Evolutionary conservation across 75 land plant species (phyloP).

Genomic region (Sequoia sempervirens): DNA sequence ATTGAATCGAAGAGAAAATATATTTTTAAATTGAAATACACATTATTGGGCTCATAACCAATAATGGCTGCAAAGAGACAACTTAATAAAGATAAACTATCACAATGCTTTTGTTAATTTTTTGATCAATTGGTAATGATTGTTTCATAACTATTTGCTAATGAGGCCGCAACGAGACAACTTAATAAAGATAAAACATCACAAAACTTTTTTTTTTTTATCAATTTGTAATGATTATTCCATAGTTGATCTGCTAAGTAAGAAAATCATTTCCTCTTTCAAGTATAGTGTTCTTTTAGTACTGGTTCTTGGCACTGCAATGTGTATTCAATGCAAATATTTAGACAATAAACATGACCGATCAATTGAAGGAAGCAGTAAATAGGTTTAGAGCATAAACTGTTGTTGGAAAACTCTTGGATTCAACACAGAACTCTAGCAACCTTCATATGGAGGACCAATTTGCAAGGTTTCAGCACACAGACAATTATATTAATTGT

Average conservation of each 20-base stretch:
- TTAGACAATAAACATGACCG: too few relatives aligned
- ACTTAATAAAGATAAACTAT: not conserved
- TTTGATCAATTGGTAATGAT: not conserved
- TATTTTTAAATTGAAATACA: not conserved
- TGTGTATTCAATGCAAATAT: too few relatives aligned
- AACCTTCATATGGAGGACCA: too few relatives aligned
- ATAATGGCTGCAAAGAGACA: not conserved
- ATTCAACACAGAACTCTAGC: too few relatives aligned
- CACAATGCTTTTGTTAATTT: not conserved
- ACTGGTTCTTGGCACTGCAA: too few relatives aligned
- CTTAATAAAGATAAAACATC: not conserved
- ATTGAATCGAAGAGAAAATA: not conserved
- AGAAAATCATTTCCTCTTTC: too few relatives aligned
- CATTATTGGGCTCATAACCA: not conserved
- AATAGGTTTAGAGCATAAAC: too few relatives aligned
- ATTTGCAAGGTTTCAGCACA: not conserved
- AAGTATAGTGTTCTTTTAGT: too few relatives aligned
- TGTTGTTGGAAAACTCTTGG: too few relatives aligned
- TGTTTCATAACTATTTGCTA: too few relatives aligned
- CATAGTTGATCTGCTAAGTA: too few relatives aligned
- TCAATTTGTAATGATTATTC: not conserved
- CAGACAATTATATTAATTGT: not conserved
- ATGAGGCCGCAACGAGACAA: not conserved
- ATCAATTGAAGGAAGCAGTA: too few relatives aligned
- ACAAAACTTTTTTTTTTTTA: not conserved